Evolutionary conservation across 441 rosid species (phyloP).

Genomic region (Erodium trifolium): DNA sequence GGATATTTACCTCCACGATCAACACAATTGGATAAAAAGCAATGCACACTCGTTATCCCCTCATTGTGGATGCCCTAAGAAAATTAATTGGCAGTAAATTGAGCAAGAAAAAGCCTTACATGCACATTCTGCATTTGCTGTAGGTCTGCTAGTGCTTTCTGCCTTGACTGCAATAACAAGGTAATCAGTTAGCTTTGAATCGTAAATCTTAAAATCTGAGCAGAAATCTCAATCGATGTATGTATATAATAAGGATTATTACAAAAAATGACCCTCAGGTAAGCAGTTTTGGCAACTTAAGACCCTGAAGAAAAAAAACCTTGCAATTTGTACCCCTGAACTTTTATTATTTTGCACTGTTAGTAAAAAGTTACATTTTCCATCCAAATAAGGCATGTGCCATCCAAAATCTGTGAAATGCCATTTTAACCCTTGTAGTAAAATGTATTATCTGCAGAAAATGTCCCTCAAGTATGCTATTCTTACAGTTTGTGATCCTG

Average conservation of each 20-base stretch:
- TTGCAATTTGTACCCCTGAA: no score
- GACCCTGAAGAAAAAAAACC: no score
- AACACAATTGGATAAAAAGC: neutral
- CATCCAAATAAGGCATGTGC: no score
- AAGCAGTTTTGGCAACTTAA: no score
- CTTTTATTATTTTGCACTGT: no score
- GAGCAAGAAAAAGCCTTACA: slow-evolving; percentile 31
- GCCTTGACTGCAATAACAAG: slow-evolving; percentile 60
- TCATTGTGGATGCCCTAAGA: neutral
- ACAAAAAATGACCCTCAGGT: no score
- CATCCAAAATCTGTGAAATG: no score
- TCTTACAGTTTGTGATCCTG: no score
- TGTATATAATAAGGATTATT: neutral
- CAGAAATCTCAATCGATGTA: neutral
- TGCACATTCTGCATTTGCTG: slow-evolving; percentile 65
- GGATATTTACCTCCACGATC: neutral
- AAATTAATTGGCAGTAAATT: slow-evolving; percentile 8
- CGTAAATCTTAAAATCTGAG: neutral
- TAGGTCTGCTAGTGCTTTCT: slow-evolving; percentile 60
- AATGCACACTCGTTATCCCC: neutral
- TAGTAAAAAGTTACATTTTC: no score
- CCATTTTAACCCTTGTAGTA: no score
- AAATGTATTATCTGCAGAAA: no score
- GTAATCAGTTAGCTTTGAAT: neutral
- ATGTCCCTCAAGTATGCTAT: no score